Conservation (phyloP, 2,329 filamentous ascomycete species). For the Polychaeton citri region DNA sequence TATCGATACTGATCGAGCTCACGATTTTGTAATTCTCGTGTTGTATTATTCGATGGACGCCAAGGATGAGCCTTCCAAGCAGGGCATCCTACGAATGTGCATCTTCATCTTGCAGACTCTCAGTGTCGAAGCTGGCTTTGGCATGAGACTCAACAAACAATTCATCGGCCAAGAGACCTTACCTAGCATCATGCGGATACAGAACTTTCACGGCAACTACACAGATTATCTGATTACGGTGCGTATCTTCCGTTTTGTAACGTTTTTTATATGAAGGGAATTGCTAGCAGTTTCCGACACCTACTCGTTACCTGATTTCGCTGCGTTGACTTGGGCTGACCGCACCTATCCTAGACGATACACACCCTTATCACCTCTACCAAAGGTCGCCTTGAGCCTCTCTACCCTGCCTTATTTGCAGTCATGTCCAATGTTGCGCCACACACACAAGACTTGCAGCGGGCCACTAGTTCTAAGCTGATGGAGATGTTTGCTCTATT, state of each 20-base stretch:
- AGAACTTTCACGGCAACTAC: constrained; percentile 78
- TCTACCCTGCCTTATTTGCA: constrained; percentile 82
- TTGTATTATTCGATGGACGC: constrained; percentile 89
- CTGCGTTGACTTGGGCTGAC: constrained; percentile 4
- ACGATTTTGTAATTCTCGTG: constrained; percentile 83
- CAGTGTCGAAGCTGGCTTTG: constrained; percentile 85
- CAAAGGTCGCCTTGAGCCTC: constrained; percentile 76
- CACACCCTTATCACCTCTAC: constrained; percentile 83
- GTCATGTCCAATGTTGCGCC: constrained; percentile 90
- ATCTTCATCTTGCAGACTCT: constrained; percentile 92
- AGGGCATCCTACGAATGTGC: constrained; percentile 91
- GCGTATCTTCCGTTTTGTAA: constrained; percentile 22
- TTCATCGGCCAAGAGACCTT: constrained; percentile 85
- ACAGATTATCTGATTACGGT: constrained; percentile 88
- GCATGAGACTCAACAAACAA: constrained; percentile 72
- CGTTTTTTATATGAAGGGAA: background rate
- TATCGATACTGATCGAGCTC: constrained; percentile 83
- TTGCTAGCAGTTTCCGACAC: background rate
- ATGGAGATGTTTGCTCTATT: constrained; percentile 83
- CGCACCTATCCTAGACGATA: constrained; percentile 52
- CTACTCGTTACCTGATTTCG: constrained; percentile 13
- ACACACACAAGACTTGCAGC: constrained; percentile 64
- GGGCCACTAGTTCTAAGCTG: constrained; percentile 64
- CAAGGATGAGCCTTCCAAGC: constrained; percentile 71
- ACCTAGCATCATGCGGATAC: constrained; percentile 66